Evolutionary conservation across 495 filamentous ascomycete species (phyloP), one percentile per base, ranked within the genome.

Genomic region (Bryoglossum gracile): DNA sequence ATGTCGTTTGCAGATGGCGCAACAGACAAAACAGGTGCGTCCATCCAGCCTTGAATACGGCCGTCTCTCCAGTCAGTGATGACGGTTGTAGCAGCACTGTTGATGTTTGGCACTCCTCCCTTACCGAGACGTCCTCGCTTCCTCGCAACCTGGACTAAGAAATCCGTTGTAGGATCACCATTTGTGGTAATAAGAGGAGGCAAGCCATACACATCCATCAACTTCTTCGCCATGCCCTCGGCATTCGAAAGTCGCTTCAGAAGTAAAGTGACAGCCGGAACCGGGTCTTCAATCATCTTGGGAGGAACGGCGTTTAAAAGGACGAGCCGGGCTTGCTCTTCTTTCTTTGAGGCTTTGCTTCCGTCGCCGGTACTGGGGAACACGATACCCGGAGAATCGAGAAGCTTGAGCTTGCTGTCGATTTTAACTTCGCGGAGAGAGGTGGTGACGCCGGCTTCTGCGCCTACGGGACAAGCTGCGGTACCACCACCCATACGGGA

Each of bases 21-120:
- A n/a, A 81, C 70, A 16, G 74, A 64, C 39, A 82, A 59, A 4
- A 70, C 73, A 2, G 91, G 91, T 1, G 87, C 78, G 34, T 86
- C 83, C 18, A 78, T 76, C 91, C 91, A 97, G 19, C 91, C 91
- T 63, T 94, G 88, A 46, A 98, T 94, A 23, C 92, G 74, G 4
- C 91, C 92, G 65, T 96, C 92, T 41, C 94, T 73, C 90, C 92
- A 95, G 71, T 98, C 92, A 37, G 80, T 90, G 50, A 98, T 80
- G 16, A 98, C 91, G 2, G 86, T 84, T 75, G 89, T 91, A 25
- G 90, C 92, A 4, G 94, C 92, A 45, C 84, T 80, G 50, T 80
- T 70, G 36, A 95, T 62, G 65, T 98, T 97, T 33, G 92, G 92
- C 26, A 97, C 74, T 26, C 92, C 92, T 4, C 88, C 86, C 55